phyloP scores from a whole-genome alignment of 2,329 filamentous ascomycete genomes.

The Botryosphaeria agaves region DNA sequence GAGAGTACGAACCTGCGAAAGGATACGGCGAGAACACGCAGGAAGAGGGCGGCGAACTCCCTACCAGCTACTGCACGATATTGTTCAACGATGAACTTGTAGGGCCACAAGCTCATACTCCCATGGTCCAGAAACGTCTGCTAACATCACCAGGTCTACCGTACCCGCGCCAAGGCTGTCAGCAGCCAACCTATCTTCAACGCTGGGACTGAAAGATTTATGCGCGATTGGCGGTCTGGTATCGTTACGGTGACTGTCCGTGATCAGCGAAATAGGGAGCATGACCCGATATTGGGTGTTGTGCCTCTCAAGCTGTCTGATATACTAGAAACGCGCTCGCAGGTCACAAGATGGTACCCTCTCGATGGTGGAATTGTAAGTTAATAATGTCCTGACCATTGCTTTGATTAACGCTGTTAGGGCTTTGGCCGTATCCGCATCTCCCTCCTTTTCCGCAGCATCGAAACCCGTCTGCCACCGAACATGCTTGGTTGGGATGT shows the following conservation, averaged over 20 bases:
- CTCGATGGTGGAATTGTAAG: constrained; percentile 65
- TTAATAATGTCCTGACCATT: background rate
- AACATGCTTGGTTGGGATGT: constrained; percentile 85
- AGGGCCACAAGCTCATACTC: too few relatives aligned
- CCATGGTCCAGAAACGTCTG: too few relatives aligned
- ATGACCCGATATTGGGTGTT: constrained; percentile 86
- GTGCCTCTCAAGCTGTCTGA: constrained; percentile 78
- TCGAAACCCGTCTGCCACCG: constrained; percentile 74
- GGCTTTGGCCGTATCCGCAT: constrained; percentile 82
- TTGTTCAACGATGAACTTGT: constrained; percentile 71
- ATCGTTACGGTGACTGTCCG: constrained; percentile 80
- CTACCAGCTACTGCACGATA: constrained; percentile 89
- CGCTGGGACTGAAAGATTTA: constrained; percentile 80
- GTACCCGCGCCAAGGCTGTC: constrained; percentile 85
- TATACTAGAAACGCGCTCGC: constrained; percentile 71
- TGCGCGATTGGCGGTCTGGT: constrained; percentile 80
- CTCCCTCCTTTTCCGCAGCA: constrained; percentile 74
- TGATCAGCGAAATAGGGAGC: constrained; percentile 75
- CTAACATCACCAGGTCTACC: constrained; percentile 43
- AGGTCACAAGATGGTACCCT: constrained; percentile 88
- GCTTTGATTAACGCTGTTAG: constrained; percentile 1
- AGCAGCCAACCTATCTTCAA: constrained; percentile 96
- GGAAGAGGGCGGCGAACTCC: constrained; percentile 62
- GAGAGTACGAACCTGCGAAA: constrained; percentile 78
- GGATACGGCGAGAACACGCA: constrained; percentile 72